A percentile compares a stretch with the other conserved stretches of the same genome.
These are phyloP conservation scores for Ephemerocybe angulata DNA, from an alignment of 768 basidiomycete species.

Conservation along the genomic window DNA sequence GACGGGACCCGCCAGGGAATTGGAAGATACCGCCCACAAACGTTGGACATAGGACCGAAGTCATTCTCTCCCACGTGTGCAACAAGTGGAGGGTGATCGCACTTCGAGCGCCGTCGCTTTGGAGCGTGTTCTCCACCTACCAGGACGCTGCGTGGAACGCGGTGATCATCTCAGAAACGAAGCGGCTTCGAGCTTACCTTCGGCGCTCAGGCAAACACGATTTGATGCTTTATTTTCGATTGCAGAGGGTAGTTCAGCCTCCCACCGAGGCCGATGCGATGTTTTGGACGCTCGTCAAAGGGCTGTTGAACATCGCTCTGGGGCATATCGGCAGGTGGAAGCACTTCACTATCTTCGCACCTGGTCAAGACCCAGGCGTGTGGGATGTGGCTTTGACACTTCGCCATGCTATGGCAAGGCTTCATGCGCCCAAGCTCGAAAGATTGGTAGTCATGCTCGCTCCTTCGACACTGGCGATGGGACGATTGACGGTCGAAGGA, in stretches of 20 bases:
- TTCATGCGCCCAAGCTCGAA: background rate
- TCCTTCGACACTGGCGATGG: background rate
- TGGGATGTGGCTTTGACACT: background rate
- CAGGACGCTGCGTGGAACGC: background rate
- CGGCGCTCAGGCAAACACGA: background rate
- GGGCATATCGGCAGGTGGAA: slow-evolving; percentile 1
- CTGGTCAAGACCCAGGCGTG: background rate
- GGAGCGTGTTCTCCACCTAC: background rate
- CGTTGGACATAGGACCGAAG: background rate
- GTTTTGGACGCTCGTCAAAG: background rate
- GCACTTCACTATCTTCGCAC: background rate
- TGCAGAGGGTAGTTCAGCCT: background rate
- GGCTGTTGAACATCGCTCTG: background rate
- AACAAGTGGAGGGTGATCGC: background rate
- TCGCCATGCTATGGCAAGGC: background rate
- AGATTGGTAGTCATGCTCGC: background rate
- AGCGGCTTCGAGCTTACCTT: slow-evolving; percentile 1
- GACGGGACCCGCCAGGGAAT: background rate
- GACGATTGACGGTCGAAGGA: background rate
- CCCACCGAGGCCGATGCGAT: background rate
- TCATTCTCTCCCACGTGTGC: background rate
- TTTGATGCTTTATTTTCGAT: background rate
- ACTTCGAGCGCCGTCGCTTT: background rate
- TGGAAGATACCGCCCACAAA: background rate
- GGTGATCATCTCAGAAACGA: background rate